Evolutionary conservation across 139 green algal genomes (phyloP), one percentile per base, ranked within the genome.

Genomic region (Chlamydomonas schloesseri): DNA sequence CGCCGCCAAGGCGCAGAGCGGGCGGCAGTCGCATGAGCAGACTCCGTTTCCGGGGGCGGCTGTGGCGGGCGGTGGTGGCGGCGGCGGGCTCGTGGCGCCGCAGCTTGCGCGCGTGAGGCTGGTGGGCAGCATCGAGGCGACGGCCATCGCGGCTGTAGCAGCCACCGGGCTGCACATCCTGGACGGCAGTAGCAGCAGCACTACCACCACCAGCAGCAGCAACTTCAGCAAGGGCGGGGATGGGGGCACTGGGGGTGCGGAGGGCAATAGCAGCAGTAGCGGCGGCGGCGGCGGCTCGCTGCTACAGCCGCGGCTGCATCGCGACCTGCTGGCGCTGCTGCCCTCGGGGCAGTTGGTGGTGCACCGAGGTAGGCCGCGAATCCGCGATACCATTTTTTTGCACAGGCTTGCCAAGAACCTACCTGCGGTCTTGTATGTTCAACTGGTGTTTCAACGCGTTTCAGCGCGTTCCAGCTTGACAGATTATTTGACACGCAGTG

Each of bases 281-380:
- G 6, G 6, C 6, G 8, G 42, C 42, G 42, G 42, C 42, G 8
- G 42, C 42, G 42, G 42, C 42, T 50, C 42, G 42, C 8, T 50
- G 42, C 42, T 50, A 50, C 42, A 50, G 42, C 42, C 28, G 26
- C 10, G 72, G 46, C 53, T 42, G 33, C 69, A 68, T 28, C 69
- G 81, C 1, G 81, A 87, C 53, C 69, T 87, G 26, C 33, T 87
- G 81, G 68, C 62, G 34, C 69, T 87, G 53, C 33, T 24, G 68
- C 33, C 68, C 14, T 62, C 34, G 31, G 81, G 81, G 18, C 53
- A 72, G 69, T 34, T 87, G 55, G 26, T 87, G 81, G 69, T 87
- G 69, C 55, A 87, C 69, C 58, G 53, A 62, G 81, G 81, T 87
- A 33, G 37, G 73, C 4, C 9, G n/a, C 15, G 42, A 3, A 73